Conservation (phyloP, 2,329 filamentous ascomycete species). For the Magnaporthiopsis rhizophila region DNA sequence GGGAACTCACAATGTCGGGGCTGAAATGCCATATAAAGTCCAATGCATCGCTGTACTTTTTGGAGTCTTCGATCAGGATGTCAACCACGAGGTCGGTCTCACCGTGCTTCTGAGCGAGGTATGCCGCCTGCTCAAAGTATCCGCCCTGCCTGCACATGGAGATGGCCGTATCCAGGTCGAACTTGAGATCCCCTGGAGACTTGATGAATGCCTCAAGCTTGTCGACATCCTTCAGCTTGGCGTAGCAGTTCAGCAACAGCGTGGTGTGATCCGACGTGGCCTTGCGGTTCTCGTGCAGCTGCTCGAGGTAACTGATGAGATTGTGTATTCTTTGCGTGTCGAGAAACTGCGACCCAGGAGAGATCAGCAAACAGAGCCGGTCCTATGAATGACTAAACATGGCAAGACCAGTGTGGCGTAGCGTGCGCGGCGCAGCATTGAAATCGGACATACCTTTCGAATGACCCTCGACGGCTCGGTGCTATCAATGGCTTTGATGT, state of each 20-base stretch:
- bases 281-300: constrained; percentile 87
- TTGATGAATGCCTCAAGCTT: constrained; percentile 97
- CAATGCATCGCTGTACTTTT: constrained; percentile 79
- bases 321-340: constrained; percentile 98
- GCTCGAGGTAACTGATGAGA: constrained; percentile 92
- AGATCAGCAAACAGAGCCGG: too few species aligned
- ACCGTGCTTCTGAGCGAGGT: constrained; percentile 86
- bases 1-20: constrained; percentile 57
- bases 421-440: too few species aligned
- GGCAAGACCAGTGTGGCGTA: background rate
- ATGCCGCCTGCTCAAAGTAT: constrained; percentile 94
- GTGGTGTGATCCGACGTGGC: constrained; percentile 96
- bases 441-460: constrained; percentile 54
- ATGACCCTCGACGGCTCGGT: constrained; percentile 96
- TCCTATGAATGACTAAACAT: too few species aligned
- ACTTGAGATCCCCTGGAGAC: constrained; percentile 86
- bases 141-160: constrained; percentile 95
- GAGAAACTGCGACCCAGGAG: constrained; percentile 41
- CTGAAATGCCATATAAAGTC: constrained; percentile 87
- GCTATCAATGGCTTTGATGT: constrained; percentile 89
- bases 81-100: constrained; percentile 93
- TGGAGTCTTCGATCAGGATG: constrained; percentile 91
- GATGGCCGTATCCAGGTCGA: constrained; percentile 94
- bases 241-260: constrained; percentile 90
- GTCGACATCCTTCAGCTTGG: constrained; percentile 92